phyloP scores from a whole-genome alignment of 1,139 yeast species.

The Taphrina wiesneri region DNA sequence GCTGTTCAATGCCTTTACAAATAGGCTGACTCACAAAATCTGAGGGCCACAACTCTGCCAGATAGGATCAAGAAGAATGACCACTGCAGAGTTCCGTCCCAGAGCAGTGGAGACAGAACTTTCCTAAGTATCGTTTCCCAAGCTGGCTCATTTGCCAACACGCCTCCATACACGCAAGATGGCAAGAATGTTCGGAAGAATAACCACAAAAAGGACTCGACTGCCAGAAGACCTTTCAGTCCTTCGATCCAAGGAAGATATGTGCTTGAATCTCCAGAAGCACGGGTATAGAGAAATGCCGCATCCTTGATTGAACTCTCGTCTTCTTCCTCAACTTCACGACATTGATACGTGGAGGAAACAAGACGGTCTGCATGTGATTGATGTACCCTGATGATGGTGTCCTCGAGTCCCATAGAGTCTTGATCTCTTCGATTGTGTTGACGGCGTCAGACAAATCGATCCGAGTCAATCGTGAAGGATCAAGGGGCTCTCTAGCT shows the following conservation, averaged over 20 bases:
- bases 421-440: no score
- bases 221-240: not conserved
- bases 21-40: not conserved
- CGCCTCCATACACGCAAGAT: not conserved
- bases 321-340: not conserved
- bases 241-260: conserved; percentile 1
- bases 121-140: not conserved
- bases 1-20: not conserved
- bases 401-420: not conserved
- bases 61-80: not conserved
- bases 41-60: not conserved
- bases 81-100: conserved; percentile 11
- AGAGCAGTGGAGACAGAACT: not conserved
- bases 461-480: no score
- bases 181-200: not conserved
- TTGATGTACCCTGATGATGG: not conserved
- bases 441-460: no score
- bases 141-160: not conserved
- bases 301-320: not conserved
- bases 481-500: no score
- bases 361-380: not conserved
- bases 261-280: not conserved
- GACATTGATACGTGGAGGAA: not conserved
- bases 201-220: not conserved
- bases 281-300: not conserved